Percentiles rank a stretch among this genome's conserved stretches.
Conservation (phyloP, 2,329 filamentous ascomycete species). For the Drechslerella stenobrocha region DNA sequence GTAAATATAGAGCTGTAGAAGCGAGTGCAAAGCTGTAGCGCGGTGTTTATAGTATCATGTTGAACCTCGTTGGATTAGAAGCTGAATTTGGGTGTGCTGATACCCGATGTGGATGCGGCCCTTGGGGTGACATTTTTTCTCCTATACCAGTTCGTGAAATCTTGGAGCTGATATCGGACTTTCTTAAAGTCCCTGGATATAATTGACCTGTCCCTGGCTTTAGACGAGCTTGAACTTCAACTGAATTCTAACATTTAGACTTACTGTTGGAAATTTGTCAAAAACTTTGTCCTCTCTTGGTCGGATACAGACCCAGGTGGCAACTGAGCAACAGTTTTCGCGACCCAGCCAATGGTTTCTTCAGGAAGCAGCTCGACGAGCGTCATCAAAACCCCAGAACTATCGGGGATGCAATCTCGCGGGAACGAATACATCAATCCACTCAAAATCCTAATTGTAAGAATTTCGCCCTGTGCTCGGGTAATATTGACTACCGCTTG, state of each 20-base stretch:
- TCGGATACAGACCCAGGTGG: slow-evolving; percentile 79
- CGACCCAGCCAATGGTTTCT: slow-evolving; percentile 79
- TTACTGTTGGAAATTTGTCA: slow-evolving; percentile 74
- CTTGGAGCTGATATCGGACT: slow-evolving; percentile 66
- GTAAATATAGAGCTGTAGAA: neutral
- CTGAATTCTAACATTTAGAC: slow-evolving; percentile 19
- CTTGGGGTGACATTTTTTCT: slow-evolving; percentile 92
- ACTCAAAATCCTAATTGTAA: slow-evolving; percentile 87
- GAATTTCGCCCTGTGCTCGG: slow-evolving; percentile 69
- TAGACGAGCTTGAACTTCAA: neutral
- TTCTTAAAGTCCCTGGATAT: slow-evolving; percentile 51
- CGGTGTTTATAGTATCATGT: too few species aligned
- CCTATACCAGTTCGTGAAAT: slow-evolving; percentile 94
- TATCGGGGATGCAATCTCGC: slow-evolving; percentile 90
- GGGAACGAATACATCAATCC: slow-evolving; percentile 99
- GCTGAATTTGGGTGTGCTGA: slow-evolving; percentile 44
- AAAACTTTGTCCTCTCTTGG: slow-evolving; percentile 76
- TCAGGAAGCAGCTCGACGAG: slow-evolving; percentile 84
- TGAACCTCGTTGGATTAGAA: too few species aligned
- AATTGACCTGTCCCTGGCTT: slow-evolving; percentile 46
- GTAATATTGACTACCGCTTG: slow-evolving; percentile 74
- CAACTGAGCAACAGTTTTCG: slow-evolving; percentile 78
- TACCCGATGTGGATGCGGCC: slow-evolving; percentile 55
- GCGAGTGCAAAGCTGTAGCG: neutral
- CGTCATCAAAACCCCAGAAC: slow-evolving; percentile 84